Conservation (phyloP, 176 grass and related monocot species). For the Oryza glumipatula region DNA sequence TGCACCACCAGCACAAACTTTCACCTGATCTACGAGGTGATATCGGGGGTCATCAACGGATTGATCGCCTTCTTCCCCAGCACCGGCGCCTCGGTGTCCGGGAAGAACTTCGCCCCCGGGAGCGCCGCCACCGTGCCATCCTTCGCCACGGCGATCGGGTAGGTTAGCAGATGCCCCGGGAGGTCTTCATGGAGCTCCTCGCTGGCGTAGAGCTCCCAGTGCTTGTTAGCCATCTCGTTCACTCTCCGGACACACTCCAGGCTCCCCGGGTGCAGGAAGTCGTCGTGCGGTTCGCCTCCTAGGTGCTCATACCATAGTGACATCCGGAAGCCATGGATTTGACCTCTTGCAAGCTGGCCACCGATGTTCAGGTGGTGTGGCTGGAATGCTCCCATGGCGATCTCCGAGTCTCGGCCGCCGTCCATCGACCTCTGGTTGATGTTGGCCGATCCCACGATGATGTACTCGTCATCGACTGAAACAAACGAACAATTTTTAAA, state of each 20-base stretch:
- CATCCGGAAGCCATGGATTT: neutral
- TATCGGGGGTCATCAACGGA: neutral
- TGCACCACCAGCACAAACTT: neutral
- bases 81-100: neutral
- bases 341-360: neutral
- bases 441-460: conserved; percentile 86
- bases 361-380: conserved; percentile 57
- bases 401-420: conserved; percentile 81
- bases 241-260: neutral
- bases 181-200: neutral
- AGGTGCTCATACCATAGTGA: neutral
- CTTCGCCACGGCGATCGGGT: neutral
- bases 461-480: conserved; percentile 89
- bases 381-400: conserved; percentile 82
- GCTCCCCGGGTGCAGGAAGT: neutral
- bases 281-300: neutral
- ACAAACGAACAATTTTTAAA: conserved; percentile 12
- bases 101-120: neutral
- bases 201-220: neutral
- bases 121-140: neutral
- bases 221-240: neutral
- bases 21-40: neutral
- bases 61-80: neutral
- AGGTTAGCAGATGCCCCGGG: neutral
- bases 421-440: conserved; percentile 98